Conservation (phyloP, 2,329 filamentous ascomycete species). For the Penicillium thymicola region DNA sequence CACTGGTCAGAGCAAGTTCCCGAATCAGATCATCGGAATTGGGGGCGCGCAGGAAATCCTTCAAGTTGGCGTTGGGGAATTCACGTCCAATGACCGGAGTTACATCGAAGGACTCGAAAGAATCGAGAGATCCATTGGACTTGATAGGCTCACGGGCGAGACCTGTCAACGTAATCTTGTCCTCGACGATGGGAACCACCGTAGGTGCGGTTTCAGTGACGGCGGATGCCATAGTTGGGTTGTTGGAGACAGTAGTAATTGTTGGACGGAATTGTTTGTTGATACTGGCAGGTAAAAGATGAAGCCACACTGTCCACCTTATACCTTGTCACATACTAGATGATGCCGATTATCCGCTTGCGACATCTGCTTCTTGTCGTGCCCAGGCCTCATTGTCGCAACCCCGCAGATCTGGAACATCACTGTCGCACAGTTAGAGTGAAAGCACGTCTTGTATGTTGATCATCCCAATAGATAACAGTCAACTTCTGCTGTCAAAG, state of each 20-base stretch:
- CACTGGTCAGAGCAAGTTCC: constrained; percentile 37
- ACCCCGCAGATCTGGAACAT: neutral
- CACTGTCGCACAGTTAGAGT: constrained; percentile 1
- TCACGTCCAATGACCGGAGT: constrained; percentile 53
- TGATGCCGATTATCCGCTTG: constrained; percentile 4
- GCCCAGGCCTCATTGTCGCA: neutral
- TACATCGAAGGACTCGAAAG: constrained; percentile 48
- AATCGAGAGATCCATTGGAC: constrained; percentile 41
- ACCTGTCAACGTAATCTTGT: constrained; percentile 13
- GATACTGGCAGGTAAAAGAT: neutral
- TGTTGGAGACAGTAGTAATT: neutral
- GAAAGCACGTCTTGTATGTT: constrained; percentile 4
- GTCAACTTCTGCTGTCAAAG: neutral
- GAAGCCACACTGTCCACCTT: neutral
- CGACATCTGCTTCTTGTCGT: neutral
- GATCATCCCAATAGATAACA: neutral
- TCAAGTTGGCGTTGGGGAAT: constrained; percentile 43
- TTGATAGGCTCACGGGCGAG: constrained; percentile 34
- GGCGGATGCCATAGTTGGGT: constrained; percentile 21
- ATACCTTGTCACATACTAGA: neutral
- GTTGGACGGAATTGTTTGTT: neutral
- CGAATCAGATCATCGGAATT: constrained; percentile 36
- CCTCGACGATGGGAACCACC: constrained; percentile 17
- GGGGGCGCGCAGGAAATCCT: constrained; percentile 47
- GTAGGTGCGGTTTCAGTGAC: constrained; percentile 15